Evolutionary conservation across 2,329 filamentous ascomycete species (phyloP).

Genomic region (Septoria petroselini): DNA sequence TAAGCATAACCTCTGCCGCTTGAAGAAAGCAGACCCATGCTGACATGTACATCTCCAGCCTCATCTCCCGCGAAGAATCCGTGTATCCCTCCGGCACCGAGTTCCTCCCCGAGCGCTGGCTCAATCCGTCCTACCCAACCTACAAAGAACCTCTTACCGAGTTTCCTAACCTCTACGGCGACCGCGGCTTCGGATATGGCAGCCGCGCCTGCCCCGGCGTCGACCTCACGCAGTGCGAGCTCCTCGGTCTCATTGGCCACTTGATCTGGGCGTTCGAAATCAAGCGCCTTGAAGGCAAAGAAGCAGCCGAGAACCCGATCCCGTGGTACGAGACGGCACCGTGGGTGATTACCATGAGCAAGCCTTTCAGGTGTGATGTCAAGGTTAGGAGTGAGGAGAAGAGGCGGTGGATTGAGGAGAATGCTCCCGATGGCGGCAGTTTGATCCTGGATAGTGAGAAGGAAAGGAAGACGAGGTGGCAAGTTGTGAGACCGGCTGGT

Average conservation of each 20-base stretch:
- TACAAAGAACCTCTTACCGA: conserved; percentile 39
- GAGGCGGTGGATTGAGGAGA: conserved; percentile 32
- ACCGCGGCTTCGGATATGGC: conserved; percentile 38
- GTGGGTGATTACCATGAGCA: conserved; percentile 38
- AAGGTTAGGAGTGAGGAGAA: conserved; percentile 34
- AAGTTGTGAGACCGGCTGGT: conserved; percentile 23
- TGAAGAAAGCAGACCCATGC: conserved; percentile 3
- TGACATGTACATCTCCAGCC: conserved; percentile 23
- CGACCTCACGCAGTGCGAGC: conserved; percentile 35
- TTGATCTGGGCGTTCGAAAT: conserved; percentile 36
- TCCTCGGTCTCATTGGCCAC: conserved; percentile 34
- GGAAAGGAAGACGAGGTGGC: conserved; percentile 26
- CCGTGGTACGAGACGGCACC: conserved; percentile 38
- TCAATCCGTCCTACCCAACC: conserved; percentile 37
- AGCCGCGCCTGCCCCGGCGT: conserved; percentile 38
- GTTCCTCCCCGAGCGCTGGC: conserved; percentile 37
- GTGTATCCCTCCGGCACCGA: conserved; percentile 34
- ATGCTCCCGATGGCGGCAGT: conserved; percentile 28
- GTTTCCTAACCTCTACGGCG: conserved; percentile 37
- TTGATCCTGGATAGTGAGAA: conserved; percentile 28
- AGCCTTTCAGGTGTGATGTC: conserved; percentile 35
- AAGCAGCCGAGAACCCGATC: conserved; percentile 28
- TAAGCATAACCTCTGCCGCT: conserved; percentile 18
- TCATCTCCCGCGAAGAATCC: conserved; percentile 34
- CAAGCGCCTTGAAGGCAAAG: conserved; percentile 28